phyloP scores from a whole-genome alignment of 2,329 filamentous ascomycete genomes.

The Aspergillus aculeatinus region DNA sequence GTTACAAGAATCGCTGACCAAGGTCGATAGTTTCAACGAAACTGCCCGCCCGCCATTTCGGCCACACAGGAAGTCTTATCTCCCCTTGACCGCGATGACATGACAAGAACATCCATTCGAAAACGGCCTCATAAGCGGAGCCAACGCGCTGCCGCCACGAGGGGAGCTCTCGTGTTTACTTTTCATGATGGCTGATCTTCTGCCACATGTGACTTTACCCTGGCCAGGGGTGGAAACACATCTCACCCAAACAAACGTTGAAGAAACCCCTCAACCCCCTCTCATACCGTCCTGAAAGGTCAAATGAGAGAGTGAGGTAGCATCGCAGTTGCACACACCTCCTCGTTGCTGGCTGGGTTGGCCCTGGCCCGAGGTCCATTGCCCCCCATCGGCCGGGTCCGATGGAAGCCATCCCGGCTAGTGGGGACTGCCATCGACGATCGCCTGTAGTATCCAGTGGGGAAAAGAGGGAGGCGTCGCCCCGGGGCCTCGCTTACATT shows the following conservation, averaged over 20 bases:
- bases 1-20: neutral
- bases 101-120: neutral
- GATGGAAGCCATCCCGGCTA: slow-evolving; percentile 2
- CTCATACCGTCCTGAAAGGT: neutral
- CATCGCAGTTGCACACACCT: neutral
- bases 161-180: neutral
- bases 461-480: neutral
- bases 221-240: neutral
- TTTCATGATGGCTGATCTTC: neutral
- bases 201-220: neutral
- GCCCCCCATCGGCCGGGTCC: slow-evolving; percentile 5
- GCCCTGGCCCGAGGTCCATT: slow-evolving; percentile 4
- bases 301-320: neutral
- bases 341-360: neutral
- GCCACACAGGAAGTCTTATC: neutral
- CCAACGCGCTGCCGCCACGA: neutral
- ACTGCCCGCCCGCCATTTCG: neutral
- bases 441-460: neutral
- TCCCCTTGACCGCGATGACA: neutral
- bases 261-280: neutral
- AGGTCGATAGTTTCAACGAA: neutral
- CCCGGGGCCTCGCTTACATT: neutral
- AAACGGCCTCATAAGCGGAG: neutral
- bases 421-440: slow-evolving; percentile 4
- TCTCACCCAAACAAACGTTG: neutral